phyloP scores from a whole-genome alignment of 2,329 filamentous ascomycete species.

The Botrytis elliptica region DNA sequence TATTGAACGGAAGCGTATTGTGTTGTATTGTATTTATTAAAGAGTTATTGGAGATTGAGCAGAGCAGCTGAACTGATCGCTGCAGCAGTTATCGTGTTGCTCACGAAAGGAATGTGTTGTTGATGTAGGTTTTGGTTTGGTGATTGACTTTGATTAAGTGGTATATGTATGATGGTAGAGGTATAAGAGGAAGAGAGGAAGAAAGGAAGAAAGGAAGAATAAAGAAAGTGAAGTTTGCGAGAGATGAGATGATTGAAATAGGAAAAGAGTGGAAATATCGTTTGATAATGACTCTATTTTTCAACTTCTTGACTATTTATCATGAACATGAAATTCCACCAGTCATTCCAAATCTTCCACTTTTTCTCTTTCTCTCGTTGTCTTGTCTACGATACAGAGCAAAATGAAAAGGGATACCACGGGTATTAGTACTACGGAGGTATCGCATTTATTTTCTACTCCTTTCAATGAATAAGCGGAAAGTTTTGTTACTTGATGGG shows the following conservation, averaged over 20 bases:
- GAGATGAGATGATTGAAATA: neutral
- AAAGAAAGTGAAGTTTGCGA: neutral
- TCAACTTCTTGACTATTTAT: neutral
- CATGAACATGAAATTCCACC: neutral
- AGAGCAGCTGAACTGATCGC: slow-evolving; percentile 9
- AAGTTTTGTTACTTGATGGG: slow-evolving; percentile 11
- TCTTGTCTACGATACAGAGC: neutral
- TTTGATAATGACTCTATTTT: neutral
- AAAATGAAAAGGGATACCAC: neutral
- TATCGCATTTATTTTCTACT: too few relatives aligned
- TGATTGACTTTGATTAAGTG: neutral
- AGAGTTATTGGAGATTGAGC: neutral
- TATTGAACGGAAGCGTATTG: too few relatives aligned
- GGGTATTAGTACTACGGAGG: neutral
- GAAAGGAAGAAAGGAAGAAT: slow-evolving; percentile 7
- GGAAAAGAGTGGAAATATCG: neutral
- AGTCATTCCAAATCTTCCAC: neutral
- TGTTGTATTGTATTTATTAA: neutral
- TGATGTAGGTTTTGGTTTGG: slow-evolving; percentile 19
- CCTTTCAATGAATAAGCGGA: slow-evolving; percentile 11
- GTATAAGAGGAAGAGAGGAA: neutral
- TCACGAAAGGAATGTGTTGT: slow-evolving; percentile 36
- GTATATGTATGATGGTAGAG: slow-evolving; percentile 3
- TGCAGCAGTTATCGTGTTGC: slow-evolving; percentile 40
- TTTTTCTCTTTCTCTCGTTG: neutral